Conservation (phyloP, 2,329 filamentous ascomycete genomes). For the Fusarium sulawesiense region DNA sequence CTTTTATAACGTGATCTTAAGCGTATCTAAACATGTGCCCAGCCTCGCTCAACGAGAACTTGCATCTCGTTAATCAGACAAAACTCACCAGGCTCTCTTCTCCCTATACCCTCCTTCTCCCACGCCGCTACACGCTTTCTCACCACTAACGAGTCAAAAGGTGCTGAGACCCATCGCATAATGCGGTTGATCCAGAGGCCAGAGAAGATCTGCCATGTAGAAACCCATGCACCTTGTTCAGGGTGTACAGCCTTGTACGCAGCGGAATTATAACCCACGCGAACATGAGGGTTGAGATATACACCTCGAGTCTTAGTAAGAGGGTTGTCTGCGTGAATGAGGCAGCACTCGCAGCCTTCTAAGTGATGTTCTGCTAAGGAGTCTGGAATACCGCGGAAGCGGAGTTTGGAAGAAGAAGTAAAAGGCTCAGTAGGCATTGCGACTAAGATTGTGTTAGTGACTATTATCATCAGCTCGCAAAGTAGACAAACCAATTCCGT, state of each 20-base stretch:
- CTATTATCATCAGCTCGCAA: neutral
- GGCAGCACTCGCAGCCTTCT: conserved; percentile 83
- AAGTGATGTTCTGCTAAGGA: conserved; percentile 71
- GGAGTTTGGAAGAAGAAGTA: conserved; percentile 58
- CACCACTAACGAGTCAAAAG: conserved; percentile 51
- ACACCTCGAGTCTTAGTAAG: conserved; percentile 65
- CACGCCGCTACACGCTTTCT: conserved; percentile 54
- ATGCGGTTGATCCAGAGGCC: conserved; percentile 71
- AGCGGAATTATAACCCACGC: conserved; percentile 70
- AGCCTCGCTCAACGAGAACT: conserved; percentile 66
- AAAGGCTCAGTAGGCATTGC: conserved; percentile 68
- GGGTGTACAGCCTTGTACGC: conserved; percentile 65
- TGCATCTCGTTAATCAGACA: conserved; percentile 73
- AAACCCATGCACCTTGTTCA: conserved; percentile 57
- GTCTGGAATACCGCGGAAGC: conserved; percentile 74
- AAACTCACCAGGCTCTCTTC: conserved; percentile 59
- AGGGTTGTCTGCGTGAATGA: conserved; percentile 79
- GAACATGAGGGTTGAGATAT: conserved; percentile 75
- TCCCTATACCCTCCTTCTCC: conserved; percentile 51
- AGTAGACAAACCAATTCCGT: conserved; percentile 53
- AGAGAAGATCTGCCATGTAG: conserved; percentile 58
- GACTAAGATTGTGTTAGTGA: conserved; percentile 45
- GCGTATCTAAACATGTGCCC: conserved; percentile 59
- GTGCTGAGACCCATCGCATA: conserved; percentile 55
- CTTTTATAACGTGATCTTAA: neutral